phyloP scores from a whole-genome alignment of 1,139 yeast genomes.

The Saccharomyces uvarum region DNA sequence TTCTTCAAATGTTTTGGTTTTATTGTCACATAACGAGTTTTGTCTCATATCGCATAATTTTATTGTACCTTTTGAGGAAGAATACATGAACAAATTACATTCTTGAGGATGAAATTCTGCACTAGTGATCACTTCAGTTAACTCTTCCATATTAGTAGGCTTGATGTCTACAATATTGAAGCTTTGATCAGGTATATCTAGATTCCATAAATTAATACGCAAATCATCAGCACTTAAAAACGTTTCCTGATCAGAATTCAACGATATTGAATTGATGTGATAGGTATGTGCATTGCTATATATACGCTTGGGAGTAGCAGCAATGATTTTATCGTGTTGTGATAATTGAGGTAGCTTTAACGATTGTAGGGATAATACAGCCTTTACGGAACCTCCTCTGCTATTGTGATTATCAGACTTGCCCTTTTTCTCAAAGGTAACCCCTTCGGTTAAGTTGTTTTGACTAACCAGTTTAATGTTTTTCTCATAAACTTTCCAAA shows the following conservation, averaged over 20 bases:
- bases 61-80: slow-evolving; percentile 94
- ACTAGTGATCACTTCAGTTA: slow-evolving; percentile 96
- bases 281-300: slow-evolving; percentile 97
- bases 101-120: slow-evolving; percentile 93
- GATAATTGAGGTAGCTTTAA: slow-evolving; percentile 81
- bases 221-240: slow-evolving; percentile 90
- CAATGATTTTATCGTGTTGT: slow-evolving; percentile 86
- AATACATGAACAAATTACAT: slow-evolving; percentile 92
- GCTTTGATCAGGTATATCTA: slow-evolving; percentile 89
- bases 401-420: slow-evolving; percentile 9
- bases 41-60: slow-evolving; percentile 95
- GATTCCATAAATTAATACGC: slow-evolving; percentile 91
- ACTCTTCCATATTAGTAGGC: slow-evolving; percentile 97
- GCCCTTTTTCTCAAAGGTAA: slow-evolving; percentile 6
- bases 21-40: slow-evolving; percentile 87
- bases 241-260: slow-evolving; percentile 94
- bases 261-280: slow-evolving; percentile 91
- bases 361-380: slow-evolving; percentile 29
- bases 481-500: slow-evolving; percentile 93
- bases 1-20: slow-evolving; percentile 85
- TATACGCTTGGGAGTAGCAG: slow-evolving; percentile 88
- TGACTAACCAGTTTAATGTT: slow-evolving; percentile 87
- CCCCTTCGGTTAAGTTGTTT: slow-evolving; percentile 50
- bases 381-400: slow-evolving; percentile 20
- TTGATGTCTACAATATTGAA: slow-evolving; percentile 96